Conservation (phyloP, 2,329 filamentous ascomycete genomes). For the Apiospora sp. region DNA sequence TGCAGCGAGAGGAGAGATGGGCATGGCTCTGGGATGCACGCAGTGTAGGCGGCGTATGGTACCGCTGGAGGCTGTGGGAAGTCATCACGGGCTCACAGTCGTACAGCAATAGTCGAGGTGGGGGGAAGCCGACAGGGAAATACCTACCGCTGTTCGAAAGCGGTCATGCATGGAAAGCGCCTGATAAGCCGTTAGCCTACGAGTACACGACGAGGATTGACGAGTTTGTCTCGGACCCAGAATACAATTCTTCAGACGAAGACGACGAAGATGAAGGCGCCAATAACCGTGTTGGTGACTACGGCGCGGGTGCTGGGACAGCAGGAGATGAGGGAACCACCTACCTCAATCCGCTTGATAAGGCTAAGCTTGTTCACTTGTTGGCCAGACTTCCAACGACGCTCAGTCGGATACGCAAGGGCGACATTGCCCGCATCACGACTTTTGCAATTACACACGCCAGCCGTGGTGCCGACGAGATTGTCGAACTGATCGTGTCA, state of each 20-base stretch:
- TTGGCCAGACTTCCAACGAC: slow-evolving; percentile 83
- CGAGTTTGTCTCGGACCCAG: slow-evolving; percentile 82
- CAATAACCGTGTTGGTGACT: slow-evolving; percentile 48
- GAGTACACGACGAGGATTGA: slow-evolving; percentile 81
- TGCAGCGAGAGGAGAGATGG: slow-evolving; percentile 89
- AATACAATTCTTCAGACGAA: slow-evolving; percentile 88
- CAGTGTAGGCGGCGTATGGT: slow-evolving; percentile 84
- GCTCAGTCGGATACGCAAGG: slow-evolving; percentile 77
- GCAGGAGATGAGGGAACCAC: slow-evolving; percentile 56
- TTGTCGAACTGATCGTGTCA: slow-evolving; percentile 85
- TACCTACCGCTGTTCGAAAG: slow-evolving; percentile 77
- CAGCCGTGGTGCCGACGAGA: slow-evolving; percentile 84
- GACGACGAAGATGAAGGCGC: slow-evolving; percentile 67
- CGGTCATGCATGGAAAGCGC: slow-evolving; percentile 78
- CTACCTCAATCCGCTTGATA: slow-evolving; percentile 83
- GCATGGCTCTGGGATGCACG: slow-evolving; percentile 92
- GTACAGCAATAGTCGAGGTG: slow-evolving; percentile 33
- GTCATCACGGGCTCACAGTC: slow-evolving; percentile 72
- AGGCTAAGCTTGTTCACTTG: slow-evolving; percentile 84
- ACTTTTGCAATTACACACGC: slow-evolving; percentile 90
- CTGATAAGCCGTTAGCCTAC: slow-evolving; percentile 76
- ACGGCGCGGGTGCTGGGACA: slow-evolving; percentile 31
- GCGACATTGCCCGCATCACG: slow-evolving; percentile 86
- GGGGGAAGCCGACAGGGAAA: slow-evolving; percentile 45
- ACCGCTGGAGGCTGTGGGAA: slow-evolving; percentile 91